These are phyloP conservation scores for Aspergillus avenaceus DNA, from an alignment of 495 filamentous ascomycete species.

Conservation along the genomic window DNA sequence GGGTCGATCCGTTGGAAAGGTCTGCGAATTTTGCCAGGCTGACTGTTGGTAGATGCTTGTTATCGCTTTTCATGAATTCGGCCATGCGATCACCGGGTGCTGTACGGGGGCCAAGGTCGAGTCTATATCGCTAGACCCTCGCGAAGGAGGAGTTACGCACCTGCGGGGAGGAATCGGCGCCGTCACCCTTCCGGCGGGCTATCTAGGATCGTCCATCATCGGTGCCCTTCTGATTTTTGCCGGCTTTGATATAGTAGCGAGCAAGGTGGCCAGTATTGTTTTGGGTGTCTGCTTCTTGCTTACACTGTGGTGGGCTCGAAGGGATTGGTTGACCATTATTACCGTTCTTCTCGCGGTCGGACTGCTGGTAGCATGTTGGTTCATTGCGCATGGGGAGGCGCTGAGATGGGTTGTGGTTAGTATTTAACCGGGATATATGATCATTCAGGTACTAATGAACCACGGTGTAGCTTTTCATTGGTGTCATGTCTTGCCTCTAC, in stretches of 20 bases:
- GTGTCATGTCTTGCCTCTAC: slow-evolving; percentile 73
- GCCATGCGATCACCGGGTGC: slow-evolving; percentile 68
- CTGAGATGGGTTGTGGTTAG: slow-evolving; percentile 66
- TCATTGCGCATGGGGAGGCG: slow-evolving; percentile 70
- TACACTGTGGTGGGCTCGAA: slow-evolving; percentile 75
- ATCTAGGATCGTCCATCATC: slow-evolving; percentile 70
- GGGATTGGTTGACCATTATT: slow-evolving; percentile 70
- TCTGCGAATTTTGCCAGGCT: neutral
- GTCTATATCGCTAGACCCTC: slow-evolving; percentile 65
- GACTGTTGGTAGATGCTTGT: slow-evolving; percentile 63
- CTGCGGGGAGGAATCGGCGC: slow-evolving; percentile 74
- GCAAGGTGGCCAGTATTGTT: slow-evolving; percentile 69
- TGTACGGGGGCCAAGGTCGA: slow-evolving; percentile 70
- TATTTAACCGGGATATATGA: neutral
- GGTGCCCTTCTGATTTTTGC: slow-evolving; percentile 75
- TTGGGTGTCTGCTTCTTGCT: slow-evolving; percentile 70
- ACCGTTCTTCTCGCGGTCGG: slow-evolving; percentile 67
- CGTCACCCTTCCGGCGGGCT: slow-evolving; percentile 72
- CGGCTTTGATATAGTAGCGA: slow-evolving; percentile 75
- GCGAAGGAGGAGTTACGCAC: slow-evolving; percentile 70
- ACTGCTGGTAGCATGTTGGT: slow-evolving; percentile 71
- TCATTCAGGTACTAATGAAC: neutral
- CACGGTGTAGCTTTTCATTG: slow-evolving; percentile 63
- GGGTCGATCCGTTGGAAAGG: slow-evolving; percentile 7
- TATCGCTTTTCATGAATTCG: slow-evolving; percentile 81